Conservation (phyloP, 352 stramenopile genomes). For the Thalassiosira hispida region DNA sequence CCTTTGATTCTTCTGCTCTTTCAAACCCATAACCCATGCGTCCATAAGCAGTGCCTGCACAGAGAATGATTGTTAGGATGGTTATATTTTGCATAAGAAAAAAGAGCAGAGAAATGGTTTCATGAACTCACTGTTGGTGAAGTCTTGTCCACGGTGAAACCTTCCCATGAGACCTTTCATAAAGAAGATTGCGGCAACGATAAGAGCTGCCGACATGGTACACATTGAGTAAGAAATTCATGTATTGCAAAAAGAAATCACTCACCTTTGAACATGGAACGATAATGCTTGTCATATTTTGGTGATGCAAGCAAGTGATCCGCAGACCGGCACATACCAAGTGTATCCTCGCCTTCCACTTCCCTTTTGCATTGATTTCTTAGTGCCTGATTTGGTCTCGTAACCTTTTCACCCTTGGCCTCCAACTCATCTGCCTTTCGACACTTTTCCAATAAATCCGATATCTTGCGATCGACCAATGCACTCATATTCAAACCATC, state of each 20-base stretch:
- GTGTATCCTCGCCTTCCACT: constrained; percentile 20
- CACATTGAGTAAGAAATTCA: neutral
- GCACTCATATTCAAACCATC: constrained; percentile 50
- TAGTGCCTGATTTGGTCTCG: constrained; percentile 13
- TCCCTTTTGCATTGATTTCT: constrained; percentile 29
- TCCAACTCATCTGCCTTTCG: neutral
- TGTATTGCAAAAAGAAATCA: neutral
- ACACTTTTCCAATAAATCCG: constrained; percentile 31
- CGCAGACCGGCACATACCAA: constrained; percentile 40
- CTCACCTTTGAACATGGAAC: constrained; percentile 50
- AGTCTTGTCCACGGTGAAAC: constrained; percentile 38
- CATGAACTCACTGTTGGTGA: constrained; percentile 21
- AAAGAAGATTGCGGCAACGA: too few species aligned
- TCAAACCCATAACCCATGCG: constrained; percentile 47
- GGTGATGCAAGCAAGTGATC: constrained; percentile 27
- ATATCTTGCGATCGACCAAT: constrained; percentile 42
- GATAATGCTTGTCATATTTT: constrained; percentile 56
- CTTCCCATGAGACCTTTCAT: constrained; percentile 37
- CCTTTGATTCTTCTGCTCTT: constrained; percentile 26
- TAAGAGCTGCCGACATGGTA: too few species aligned
- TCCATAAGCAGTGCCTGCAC: constrained; percentile 30
- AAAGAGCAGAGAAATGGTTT: neutral
- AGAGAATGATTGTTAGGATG: neutral
- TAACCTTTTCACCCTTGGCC: neutral
- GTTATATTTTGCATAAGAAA: neutral